These are phyloP conservation scores for Symbiodinium natans DNA, from an alignment of 73 alveolate species.

Conservation along the genomic window DNA sequence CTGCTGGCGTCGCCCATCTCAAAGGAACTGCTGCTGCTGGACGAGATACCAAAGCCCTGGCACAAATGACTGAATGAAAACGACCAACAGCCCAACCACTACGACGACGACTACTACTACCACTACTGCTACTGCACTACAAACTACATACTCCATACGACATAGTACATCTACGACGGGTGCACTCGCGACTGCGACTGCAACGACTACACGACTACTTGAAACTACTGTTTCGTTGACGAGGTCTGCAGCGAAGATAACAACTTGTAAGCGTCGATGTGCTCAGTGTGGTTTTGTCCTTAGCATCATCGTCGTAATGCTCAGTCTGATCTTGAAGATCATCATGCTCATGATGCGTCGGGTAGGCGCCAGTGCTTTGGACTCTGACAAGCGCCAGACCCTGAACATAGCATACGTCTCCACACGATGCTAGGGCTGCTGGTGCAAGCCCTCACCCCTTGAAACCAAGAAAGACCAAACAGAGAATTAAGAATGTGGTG, in stretches of 20 bases:
- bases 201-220: not conserved
- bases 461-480: not conserved
- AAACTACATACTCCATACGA: too few species aligned
- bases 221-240: too few species aligned
- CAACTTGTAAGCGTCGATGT: not conserved
- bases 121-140: too few species aligned
- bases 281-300: too few species aligned
- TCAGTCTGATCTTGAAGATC: too few species aligned
- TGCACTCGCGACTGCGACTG: not conserved
- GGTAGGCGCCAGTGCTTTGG: too few species aligned
- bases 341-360: too few species aligned
- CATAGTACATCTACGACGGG: not conserved
- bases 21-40: not conserved
- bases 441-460: not conserved
- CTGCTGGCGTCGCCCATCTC: constrained; percentile 30
- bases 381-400: too few species aligned
- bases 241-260: not conserved
- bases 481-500: not conserved
- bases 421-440: not conserved
- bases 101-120: too few species aligned
- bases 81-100: not conserved
- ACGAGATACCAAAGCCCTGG: constrained; percentile 30
- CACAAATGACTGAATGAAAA: not conserved
- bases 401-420: not conserved
- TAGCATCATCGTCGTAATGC: too few species aligned